Evolutionary conservation across 257 asterid genomes (phyloP).

Genomic region (Solanum commersonii): DNA sequence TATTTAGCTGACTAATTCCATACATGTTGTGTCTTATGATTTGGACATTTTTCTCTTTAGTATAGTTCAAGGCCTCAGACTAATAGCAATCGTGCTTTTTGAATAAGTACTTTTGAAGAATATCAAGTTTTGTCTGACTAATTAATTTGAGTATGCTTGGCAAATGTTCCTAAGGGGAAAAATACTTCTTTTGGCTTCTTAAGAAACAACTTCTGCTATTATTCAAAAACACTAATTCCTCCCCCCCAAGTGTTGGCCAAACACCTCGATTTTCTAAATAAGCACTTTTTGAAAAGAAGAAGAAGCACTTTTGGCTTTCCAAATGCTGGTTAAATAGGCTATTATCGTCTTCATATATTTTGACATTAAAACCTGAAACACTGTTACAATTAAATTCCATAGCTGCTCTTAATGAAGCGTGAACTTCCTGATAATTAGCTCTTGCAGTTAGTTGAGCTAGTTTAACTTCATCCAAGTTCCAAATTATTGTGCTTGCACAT

Average conservation of each 20-base stretch:
- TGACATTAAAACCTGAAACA: neutral
- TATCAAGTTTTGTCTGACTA: neutral
- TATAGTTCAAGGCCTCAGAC: neutral
- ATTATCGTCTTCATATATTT: neutral
- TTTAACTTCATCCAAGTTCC: neutral
- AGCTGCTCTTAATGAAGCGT: neutral
- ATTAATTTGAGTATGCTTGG: neutral
- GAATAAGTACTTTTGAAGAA: neutral
- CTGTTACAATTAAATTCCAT: neutral
- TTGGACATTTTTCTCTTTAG: neutral
- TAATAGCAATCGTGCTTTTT: neutral
- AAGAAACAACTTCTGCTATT: neutral
- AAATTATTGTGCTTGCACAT: neutral
- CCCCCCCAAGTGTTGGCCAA: neutral
- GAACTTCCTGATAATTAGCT: neutral
- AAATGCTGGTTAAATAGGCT: neutral
- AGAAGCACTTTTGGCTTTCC: neutral
- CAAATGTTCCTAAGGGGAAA: neutral
- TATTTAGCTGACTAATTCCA: neutral
- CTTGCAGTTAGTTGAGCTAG: neutral
- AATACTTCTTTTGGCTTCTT: neutral
- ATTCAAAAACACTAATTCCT: neutral
- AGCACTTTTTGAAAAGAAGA: neutral
- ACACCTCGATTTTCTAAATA: neutral
- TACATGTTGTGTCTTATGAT: neutral